Evolutionary conservation across 2,329 filamentous ascomycete genomes (phyloP).

Genomic region (Calonectria pseudoturangicola): DNA sequence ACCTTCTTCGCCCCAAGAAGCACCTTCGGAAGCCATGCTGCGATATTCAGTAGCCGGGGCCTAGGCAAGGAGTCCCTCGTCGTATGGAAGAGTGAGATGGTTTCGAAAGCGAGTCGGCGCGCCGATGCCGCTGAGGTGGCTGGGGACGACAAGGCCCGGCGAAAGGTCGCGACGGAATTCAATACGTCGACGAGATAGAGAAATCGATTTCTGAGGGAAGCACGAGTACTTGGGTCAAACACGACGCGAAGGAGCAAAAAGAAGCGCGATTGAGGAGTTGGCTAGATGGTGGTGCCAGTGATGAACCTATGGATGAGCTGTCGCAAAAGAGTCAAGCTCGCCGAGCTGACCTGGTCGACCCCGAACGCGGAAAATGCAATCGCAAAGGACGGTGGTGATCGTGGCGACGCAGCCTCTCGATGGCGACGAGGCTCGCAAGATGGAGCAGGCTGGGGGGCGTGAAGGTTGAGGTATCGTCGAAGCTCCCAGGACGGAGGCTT

Average conservation of each 20-base stretch:
- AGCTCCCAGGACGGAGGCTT: constrained; percentile 34
- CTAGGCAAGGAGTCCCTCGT: constrained; percentile 24
- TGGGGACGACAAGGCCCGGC: constrained; percentile 22
- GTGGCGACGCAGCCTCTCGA: background rate
- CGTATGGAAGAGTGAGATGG: constrained; percentile 27
- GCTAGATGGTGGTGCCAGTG: constrained; percentile 12
- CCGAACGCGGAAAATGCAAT: constrained; percentile 29
- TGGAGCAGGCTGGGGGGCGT: constrained; percentile 18
- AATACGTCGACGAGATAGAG: background rate
- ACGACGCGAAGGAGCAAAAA: constrained; percentile 5
- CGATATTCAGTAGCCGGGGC: constrained; percentile 33
- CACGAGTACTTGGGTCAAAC: background rate
- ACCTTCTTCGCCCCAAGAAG: constrained; percentile 72
- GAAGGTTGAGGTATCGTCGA: constrained; percentile 28
- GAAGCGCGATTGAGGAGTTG: constrained; percentile 24
- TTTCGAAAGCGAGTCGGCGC: constrained; percentile 30
- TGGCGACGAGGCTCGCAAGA: constrained; percentile 23
- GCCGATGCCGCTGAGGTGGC: constrained; percentile 34
- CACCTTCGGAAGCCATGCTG: constrained; percentile 63
- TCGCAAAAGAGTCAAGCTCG: constrained; percentile 40
- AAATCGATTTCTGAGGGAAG: background rate
- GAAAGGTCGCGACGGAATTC: background rate
- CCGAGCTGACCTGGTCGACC: constrained; percentile 39
- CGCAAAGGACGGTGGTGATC: constrained; percentile 23
- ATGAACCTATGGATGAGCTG: constrained; percentile 29